phyloP scores from a whole-genome alignment of 108 stramenopile species.

The Cyclostephanos tholiformis region DNA sequence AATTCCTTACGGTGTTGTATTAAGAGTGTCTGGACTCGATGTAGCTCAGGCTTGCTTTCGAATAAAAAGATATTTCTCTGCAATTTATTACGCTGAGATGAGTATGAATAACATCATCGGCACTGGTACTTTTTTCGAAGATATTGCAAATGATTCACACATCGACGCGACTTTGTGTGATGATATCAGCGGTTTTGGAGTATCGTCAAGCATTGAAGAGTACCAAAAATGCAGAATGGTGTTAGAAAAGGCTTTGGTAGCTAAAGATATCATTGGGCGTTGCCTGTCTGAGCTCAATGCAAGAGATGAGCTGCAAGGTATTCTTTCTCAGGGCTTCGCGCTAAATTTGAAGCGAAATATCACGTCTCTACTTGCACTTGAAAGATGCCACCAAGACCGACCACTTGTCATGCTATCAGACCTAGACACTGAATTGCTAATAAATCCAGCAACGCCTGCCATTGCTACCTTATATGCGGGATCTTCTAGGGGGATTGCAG shows the following conservation, averaged over 20 bases:
- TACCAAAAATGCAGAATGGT: constrained; percentile 19
- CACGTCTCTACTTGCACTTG: constrained; percentile 27
- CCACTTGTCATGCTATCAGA: constrained; percentile 31
- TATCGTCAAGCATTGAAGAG: constrained; percentile 9
- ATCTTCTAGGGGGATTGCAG: constrained; percentile 4
- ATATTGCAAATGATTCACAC: constrained; percentile 26
- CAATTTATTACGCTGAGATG: constrained; percentile 69
- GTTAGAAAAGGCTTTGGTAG: constrained; percentile 39
- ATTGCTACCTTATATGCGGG: background rate
- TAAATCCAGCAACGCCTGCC: background rate
- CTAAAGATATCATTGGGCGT: constrained; percentile 46
- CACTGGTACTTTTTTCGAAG: constrained; percentile 45
- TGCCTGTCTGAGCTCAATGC: constrained; percentile 58
- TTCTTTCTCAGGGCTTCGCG: constrained; percentile 50
- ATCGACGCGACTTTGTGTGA: constrained; percentile 12
- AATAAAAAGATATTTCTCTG: constrained; percentile 60
- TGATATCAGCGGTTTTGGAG: constrained; percentile 47
- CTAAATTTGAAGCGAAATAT: constrained; percentile 58
- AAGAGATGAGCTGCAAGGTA: constrained; percentile 57
- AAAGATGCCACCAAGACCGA: constrained; percentile 23
- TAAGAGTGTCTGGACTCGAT: constrained; percentile 63
- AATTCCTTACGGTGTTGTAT: constrained; percentile 66
- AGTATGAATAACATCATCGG: constrained; percentile 54
- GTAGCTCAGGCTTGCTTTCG: constrained; percentile 67
- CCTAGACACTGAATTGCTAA: constrained; percentile 29